Evolutionary conservation across 2,329 filamentous ascomycete genomes (phyloP), one percentile per base, ranked within the genome.

Genomic region (Aspergillus amoenus): DNA sequence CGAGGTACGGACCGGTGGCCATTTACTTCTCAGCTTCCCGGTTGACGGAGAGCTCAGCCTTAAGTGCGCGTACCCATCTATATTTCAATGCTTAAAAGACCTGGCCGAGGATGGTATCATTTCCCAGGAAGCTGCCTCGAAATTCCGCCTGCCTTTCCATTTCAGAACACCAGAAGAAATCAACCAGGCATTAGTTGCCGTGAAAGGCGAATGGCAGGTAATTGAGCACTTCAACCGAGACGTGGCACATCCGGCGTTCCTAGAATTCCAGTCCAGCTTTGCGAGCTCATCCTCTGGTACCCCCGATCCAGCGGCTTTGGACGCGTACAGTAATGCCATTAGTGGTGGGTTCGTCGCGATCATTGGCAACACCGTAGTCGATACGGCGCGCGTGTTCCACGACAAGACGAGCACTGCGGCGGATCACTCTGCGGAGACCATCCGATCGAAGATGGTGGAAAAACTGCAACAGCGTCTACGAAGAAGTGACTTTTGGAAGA

Each of bases 281-380:
- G 27, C 43, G 5, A 21, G 47, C 6, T 21, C 22, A 12, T 12
- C 43, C 6, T 39, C 24, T n/a, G 41, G 43, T 11, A 22, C 2
- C 3, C 43, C 43, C 4, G 32, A 42, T 39, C 43, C 52, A 24
- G 34, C 34, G 44, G 52, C 52, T 7, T 24, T 54, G 43, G 43
- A 54, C 9, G 21, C 43, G 4, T 54, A 54, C 15, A 47, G 32
- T n/a, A 30, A 7, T 44, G 37, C 34, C 15, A 54, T 54, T 18
- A 54, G 52, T 24, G 34, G 34, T 24, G 52, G 43, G 3, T 54
- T 54, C 18, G 42, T 45, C 34, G 52, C 52, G 15, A 54, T 54
- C 15, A 54, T 54, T 15, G 52, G 52, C 27, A 54, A 54, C 44
- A 54, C 52, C 2, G 52, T 54, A 11, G 52, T 54, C 27, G 52